These are phyloP conservation scores for Miscanthus lutarioriparius DNA, from an alignment of 176 grass and related monocot species.

Conservation along the genomic window DNA sequence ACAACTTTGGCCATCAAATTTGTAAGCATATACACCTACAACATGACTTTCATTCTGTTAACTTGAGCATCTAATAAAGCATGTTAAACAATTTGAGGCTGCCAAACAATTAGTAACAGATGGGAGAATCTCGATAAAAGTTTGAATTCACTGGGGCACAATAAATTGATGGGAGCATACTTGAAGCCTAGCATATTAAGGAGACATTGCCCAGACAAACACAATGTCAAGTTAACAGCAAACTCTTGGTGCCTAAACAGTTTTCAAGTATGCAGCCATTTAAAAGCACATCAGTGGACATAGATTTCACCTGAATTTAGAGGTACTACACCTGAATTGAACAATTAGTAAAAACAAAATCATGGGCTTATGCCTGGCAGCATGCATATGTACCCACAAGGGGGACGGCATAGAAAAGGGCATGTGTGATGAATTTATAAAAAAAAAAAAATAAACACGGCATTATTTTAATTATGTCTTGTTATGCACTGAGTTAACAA, in stretches of 20 bases:
- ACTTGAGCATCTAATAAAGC: not conserved
- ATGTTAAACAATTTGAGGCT: not conserved
- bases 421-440: not conserved
- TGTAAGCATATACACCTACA: not conserved
- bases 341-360: not conserved
- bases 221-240: not conserved
- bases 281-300: not conserved
- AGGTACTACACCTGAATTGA: not conserved
- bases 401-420: not conserved
- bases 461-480: not conserved
- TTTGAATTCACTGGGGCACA: not conserved
- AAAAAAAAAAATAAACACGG: not conserved
- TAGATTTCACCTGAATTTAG: conserved; percentile 2
- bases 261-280: not conserved
- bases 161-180: not conserved
- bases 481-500: conserved; percentile 1
- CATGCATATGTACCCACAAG: not conserved
- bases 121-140: not conserved
- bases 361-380: not conserved
- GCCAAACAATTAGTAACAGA: not conserved
- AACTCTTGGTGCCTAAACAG: not conserved
- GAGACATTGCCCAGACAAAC: not conserved
- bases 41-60: not conserved
- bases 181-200: not conserved
- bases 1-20: not conserved